Conservation (phyloP, 495 filamentous ascomycete genomes). For the Lophium mytilinum region DNA sequence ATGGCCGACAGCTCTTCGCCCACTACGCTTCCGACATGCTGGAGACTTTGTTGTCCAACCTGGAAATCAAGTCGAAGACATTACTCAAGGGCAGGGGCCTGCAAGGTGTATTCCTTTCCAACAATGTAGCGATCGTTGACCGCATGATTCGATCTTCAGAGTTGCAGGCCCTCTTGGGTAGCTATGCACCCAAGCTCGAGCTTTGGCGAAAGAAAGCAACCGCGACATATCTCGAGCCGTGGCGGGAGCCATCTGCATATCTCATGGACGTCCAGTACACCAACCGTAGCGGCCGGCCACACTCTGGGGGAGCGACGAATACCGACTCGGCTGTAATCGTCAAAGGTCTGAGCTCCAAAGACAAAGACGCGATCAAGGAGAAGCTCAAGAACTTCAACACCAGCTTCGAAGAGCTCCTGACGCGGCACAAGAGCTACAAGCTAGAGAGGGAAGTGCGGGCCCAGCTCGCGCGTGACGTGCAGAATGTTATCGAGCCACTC, state of each 20-base stretch:
- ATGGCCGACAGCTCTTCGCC: conserved; percentile 78
- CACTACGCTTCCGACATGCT: conserved; percentile 82
- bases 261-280: conserved; percentile 92
- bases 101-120: conserved; percentile 84
- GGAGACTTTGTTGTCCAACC: conserved; percentile 63
- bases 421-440: conserved; percentile 70
- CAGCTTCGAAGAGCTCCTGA: conserved; percentile 79
- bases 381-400: conserved; percentile 91
- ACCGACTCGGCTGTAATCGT: conserved; percentile 73
- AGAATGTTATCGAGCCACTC: conserved; percentile 82
- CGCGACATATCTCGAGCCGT: conserved; percentile 74
- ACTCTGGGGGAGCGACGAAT: conserved; percentile 53
- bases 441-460: conserved; percentile 77
- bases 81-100: conserved; percentile 70
- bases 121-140: conserved; percentile 78
- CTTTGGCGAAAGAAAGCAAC: conserved; percentile 79
- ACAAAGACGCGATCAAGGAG: conserved; percentile 91
- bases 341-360: conserved; percentile 73
- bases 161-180: conserved; percentile 61
- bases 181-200: conserved; percentile 52
- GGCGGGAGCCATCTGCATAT: conserved; percentile 76
- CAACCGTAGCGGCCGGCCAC: conserved; percentile 57
- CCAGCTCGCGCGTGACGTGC: conserved; percentile 71
- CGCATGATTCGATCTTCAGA: conserved; percentile 78
- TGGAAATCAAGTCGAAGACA: conserved; percentile 68